Evolutionary conservation across 1,284 basidiomycete species (phyloP).

Genomic region (Vanrija humicola): DNA sequence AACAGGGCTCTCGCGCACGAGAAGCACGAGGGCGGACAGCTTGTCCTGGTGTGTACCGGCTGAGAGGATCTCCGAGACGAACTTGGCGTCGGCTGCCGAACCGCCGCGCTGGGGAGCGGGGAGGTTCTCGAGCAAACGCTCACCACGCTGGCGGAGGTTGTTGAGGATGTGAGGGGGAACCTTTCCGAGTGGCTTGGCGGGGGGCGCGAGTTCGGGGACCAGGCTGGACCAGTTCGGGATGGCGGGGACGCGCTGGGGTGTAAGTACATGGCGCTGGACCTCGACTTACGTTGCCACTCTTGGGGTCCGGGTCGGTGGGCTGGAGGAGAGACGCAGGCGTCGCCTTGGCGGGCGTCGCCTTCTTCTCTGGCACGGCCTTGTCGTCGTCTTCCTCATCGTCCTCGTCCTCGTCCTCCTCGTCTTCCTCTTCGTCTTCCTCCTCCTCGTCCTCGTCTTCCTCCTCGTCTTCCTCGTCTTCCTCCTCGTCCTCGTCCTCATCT

Average conservation of each 20-base stretch:
- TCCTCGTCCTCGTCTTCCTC: conserved; percentile 28
- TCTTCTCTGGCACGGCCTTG: conserved; percentile 32
- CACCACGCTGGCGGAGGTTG: conserved; percentile 29
- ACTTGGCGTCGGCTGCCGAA: conserved; percentile 65
- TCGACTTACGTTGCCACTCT: conserved; percentile 28
- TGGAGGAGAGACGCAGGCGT: background rate
- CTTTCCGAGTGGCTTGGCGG: conserved; percentile 19
- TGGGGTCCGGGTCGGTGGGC: conserved; percentile 18
- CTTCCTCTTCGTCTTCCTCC: conserved; percentile 20
- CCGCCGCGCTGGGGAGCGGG: conserved; percentile 34
- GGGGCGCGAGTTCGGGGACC: conserved; percentile 26
- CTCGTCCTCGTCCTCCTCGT: conserved; percentile 36
- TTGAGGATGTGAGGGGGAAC: conserved; percentile 20
- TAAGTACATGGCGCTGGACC: too few species aligned
- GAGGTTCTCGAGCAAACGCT: conserved; percentile 31
- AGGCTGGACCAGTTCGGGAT: conserved; percentile 31
- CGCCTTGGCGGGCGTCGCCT: conserved; percentile 27
- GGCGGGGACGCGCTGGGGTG: conserved; percentile 29
- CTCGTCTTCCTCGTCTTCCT: conserved; percentile 36
- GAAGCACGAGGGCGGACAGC: conserved; percentile 83
- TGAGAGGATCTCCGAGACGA: conserved; percentile 76
- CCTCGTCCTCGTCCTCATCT: conserved; percentile 41
- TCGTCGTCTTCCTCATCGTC: conserved; percentile 42
- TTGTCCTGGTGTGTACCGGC: conserved; percentile 90
- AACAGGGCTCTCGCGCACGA: conserved; percentile 85